phyloP scores from a whole-genome alignment of 2,329 filamentous ascomycete species.

The Arthroderma sp. region DNA sequence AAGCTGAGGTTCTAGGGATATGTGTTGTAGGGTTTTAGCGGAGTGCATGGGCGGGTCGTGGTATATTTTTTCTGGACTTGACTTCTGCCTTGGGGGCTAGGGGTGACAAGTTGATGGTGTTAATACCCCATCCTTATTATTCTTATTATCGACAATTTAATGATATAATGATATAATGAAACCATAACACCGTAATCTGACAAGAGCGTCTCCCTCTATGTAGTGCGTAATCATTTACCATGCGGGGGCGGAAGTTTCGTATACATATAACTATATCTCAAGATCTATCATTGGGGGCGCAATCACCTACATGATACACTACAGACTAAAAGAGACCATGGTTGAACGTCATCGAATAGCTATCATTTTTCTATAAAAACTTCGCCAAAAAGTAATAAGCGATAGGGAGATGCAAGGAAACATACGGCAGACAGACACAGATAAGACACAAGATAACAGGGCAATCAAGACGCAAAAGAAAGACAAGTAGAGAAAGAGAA shows the following conservation, averaged over 20 bases:
- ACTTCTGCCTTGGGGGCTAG: background rate
- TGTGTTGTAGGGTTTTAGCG: background rate
- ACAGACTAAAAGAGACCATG: background rate
- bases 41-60: background rate
- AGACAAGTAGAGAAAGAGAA: conserved; percentile 6
- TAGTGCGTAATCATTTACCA: no score
- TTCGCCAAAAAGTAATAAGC: conserved; percentile 8
- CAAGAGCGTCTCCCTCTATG: no score
- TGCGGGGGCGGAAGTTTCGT: no score
- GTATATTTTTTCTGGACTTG: no score
- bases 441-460: background rate
- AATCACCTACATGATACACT: no score
- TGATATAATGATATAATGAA: no score
- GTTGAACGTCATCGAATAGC: conserved; percentile 4
- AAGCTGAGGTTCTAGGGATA: conserved; percentile 67
- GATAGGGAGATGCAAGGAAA: conserved; percentile 3
- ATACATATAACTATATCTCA: no score
- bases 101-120: no score
- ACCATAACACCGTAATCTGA: no score
- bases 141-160: no score
- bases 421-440: background rate
- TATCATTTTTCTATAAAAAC: conserved; percentile 12
- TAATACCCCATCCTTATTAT: no score
- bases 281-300: no score
- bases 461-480: conserved; percentile 4